Percentiles rank a stretch among this genome's conserved stretches.
Evolutionary conservation across 1,284 basidiomycete species (phyloP).

Genomic region (Cryptococcus jaspeensis): DNA sequence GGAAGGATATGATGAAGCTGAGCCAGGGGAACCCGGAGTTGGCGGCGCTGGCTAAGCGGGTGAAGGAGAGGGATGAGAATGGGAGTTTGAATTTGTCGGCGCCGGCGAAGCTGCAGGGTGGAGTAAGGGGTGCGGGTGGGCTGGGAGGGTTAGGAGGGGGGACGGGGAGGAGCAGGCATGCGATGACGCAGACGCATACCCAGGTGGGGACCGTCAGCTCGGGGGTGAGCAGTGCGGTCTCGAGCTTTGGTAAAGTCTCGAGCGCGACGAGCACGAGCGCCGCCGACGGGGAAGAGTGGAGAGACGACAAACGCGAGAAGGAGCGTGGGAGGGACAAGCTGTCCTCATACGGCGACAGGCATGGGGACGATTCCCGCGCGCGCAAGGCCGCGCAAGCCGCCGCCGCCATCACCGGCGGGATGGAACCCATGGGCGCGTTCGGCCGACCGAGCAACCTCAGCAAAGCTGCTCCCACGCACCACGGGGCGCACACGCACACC

Average conservation of each 20-base stretch:
- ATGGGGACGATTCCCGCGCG: constrained; percentile 13
- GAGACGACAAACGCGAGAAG: constrained; percentile 8
- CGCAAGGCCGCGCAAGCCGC: constrained; percentile 31
- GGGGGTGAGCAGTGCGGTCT: constrained; percentile 8
- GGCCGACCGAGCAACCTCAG: constrained; percentile 20
- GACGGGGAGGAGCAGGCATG: neutral
- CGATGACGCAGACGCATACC: constrained; percentile 2
- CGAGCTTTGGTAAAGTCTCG: constrained; percentile 25
- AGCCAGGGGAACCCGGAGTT: constrained; percentile 49
- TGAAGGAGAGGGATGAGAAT: constrained; percentile 42
- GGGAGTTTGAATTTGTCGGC: constrained; percentile 41
- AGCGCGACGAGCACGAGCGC: constrained; percentile 29
- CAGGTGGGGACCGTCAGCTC: constrained; percentile 16
- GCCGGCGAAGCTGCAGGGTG: constrained; percentile 47
- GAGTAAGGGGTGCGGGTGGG: constrained; percentile 17
- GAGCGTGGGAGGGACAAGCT: neutral
- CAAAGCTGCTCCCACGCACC: neutral
- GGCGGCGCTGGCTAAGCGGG: constrained; percentile 43
- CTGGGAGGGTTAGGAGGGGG: constrained; percentile 2
- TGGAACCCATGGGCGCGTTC: constrained; percentile 38
- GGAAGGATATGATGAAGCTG: constrained; percentile 48
- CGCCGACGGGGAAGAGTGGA: constrained; percentile 37
- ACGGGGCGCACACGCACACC: too few species aligned
- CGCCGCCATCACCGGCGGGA: constrained; percentile 28
- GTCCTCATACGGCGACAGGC: neutral